Evolutionary conservation across 1,139 yeast species (phyloP).

Genomic region (Saccharomycopsis hybrid): DNA sequence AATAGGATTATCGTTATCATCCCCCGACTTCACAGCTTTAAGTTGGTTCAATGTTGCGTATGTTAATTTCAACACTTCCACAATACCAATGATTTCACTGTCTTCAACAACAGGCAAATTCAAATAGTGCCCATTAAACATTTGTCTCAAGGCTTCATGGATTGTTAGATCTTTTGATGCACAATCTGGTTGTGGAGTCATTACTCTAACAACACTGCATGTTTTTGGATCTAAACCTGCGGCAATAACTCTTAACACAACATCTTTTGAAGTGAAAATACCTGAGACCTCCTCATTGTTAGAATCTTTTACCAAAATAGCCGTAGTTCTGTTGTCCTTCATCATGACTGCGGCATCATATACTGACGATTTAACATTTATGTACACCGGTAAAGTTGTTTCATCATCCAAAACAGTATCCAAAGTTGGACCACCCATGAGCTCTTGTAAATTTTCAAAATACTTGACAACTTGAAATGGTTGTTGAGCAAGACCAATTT

Average conservation of each 20-base stretch:
- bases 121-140: slow-evolving; percentile 85
- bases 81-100: slow-evolving; percentile 65
- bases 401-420: slow-evolving; percentile 53
- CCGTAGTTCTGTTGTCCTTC: slow-evolving; percentile 76
- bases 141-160: slow-evolving; percentile 78
- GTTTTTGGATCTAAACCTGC: slow-evolving; percentile 79
- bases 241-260: slow-evolving; percentile 81
- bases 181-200: slow-evolving; percentile 90
- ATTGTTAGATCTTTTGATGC: slow-evolving; percentile 58
- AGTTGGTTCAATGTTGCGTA: slow-evolving; percentile 79
- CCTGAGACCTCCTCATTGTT: slow-evolving; percentile 69
- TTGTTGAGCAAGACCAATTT: slow-evolving; percentile 59
- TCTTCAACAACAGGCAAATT: slow-evolving; percentile 77
- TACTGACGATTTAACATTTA: slow-evolving; percentile 64
- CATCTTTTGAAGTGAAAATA: slow-evolving; percentile 84
- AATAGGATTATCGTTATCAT: slow-evolving; percentile 42
- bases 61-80: slow-evolving; percentile 77
- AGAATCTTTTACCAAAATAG: slow-evolving; percentile 66
- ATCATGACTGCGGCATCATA: slow-evolving; percentile 73
- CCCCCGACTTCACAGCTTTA: slow-evolving; percentile 41
- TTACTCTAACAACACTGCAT: slow-evolving; percentile 76
- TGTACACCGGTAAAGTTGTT: slow-evolving; percentile 60
- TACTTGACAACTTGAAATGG: slow-evolving; percentile 69
- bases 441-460: slow-evolving; percentile 63
- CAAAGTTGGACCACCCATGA: slow-evolving; percentile 77